phyloP scores from a whole-genome alignment of 2,329 filamentous ascomycete genomes.

The Alternaria sp. region DNA sequence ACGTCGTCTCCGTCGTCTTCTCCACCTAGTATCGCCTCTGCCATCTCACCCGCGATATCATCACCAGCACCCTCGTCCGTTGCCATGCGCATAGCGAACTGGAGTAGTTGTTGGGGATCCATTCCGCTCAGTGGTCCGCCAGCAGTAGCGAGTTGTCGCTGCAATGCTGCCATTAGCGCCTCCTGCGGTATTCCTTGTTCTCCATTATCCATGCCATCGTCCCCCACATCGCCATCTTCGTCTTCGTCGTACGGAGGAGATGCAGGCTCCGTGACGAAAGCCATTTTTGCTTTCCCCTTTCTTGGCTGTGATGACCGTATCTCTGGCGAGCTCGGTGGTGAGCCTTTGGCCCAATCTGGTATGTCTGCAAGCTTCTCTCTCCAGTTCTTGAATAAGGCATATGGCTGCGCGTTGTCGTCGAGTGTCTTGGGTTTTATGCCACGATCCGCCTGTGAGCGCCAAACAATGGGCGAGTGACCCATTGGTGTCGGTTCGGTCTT shows the following conservation, averaged over 20 bases:
- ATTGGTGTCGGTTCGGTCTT: constrained; percentile 18
- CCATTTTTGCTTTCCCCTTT: constrained; percentile 20
- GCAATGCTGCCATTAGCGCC: constrained; percentile 50
- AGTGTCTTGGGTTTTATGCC: constrained; percentile 34
- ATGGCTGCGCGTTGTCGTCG: constrained; percentile 44
- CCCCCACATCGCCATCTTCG: constrained; percentile 26
- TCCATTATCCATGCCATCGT: constrained; percentile 23
- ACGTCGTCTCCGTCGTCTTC: constrained; percentile 43
- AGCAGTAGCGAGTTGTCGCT: constrained; percentile 44
- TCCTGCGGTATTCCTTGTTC: constrained; percentile 48
- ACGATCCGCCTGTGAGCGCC: constrained; percentile 41
- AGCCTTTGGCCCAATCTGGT: constrained; percentile 35
- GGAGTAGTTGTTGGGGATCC: constrained; percentile 55
- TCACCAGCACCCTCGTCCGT: constrained; percentile 53
- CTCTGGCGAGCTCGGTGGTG: constrained; percentile 26
- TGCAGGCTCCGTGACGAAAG: constrained; percentile 19
- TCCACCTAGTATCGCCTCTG: constrained; percentile 52
- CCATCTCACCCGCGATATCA: constrained; percentile 55
- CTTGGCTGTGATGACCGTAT: constrained; percentile 16
- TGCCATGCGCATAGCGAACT: constrained; percentile 57
- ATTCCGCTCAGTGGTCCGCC: constrained; percentile 51
- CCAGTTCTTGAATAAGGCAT: constrained; percentile 58
- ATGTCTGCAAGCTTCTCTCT: constrained; percentile 48
- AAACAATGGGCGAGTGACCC: constrained; percentile 44
- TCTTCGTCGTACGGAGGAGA: constrained; percentile 29